phyloP scores from a whole-genome alignment of 2,329 filamentous ascomycete genomes.

The Pestalotiopsis sp. region DNA sequence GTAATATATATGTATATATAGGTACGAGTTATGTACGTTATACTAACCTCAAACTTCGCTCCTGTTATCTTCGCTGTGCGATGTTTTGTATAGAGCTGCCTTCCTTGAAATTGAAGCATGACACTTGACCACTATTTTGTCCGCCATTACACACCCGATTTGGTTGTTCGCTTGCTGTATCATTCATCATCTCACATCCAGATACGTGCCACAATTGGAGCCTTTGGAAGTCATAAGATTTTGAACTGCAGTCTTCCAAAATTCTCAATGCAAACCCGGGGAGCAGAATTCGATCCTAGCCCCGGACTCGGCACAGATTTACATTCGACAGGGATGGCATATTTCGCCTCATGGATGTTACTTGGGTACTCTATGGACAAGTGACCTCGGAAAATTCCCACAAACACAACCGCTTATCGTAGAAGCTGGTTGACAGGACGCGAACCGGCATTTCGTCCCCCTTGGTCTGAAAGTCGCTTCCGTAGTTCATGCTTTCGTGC shows the following conservation, averaged over 20 bases:
- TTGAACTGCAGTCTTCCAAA: not conserved
- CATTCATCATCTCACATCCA: too few species aligned
- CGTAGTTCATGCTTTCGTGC: conserved; percentile 95
- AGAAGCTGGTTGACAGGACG: conserved; percentile 75
- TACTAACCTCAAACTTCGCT: too few species aligned
- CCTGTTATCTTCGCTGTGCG: too few species aligned
- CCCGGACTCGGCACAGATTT: not conserved
- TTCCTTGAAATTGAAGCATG: too few species aligned
- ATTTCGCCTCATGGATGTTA: not conserved
- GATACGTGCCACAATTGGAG: too few species aligned
- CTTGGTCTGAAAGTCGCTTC: conserved; percentile 65
- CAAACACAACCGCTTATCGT: conserved; percentile 68
- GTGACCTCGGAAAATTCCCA: conserved; percentile 45
- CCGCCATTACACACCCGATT: too few species aligned
- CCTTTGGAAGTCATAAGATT: too few species aligned
- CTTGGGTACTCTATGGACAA: not conserved
- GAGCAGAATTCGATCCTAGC: not conserved
- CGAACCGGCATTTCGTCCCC: conserved; percentile 33
- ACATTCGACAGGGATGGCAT: not conserved
- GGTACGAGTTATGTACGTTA: too few species aligned
- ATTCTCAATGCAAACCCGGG: not conserved
- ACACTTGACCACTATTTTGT: too few species aligned
- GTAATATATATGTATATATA: too few species aligned
- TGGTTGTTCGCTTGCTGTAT: too few species aligned
- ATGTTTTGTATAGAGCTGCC: too few species aligned